Base-by-base conservation (phyloP, 2,329 filamentous ascomycete species). In the Sporothrix luriei region DNA sequence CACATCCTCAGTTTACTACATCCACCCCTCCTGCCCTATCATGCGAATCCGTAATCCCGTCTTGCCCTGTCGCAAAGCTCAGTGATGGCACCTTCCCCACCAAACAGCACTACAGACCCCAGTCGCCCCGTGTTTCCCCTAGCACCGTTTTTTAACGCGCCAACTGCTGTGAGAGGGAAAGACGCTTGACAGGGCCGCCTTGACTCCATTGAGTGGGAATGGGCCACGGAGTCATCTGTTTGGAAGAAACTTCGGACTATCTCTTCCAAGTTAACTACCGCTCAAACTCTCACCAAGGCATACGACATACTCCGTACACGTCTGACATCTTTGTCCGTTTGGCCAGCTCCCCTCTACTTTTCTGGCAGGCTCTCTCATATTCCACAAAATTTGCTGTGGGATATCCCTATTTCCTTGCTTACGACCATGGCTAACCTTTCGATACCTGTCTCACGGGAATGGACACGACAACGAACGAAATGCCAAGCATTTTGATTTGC, bases 51-150 rank as follows among this genome's bases (percentile, higher is more conserved):
- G 33, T 33, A 33, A 33, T 9, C 9, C 33, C 6, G 11, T 43
- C 19, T 59, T 10, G 14, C 43, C n/a, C 43, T 29, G 13, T 59
- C 19, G 26, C 19, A 59, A 11, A 11, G 13, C 6, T 11, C 54
- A 43, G 21, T 49, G 24, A 64, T 21, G 57, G 59, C 59, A 64
- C 52, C 29, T 68, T 51, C 66, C 66, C 65, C 65, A 40, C 48
- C 64, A 52, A 57, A 57, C 40, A 26, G 21, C 40, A 49, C 54
- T 33, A 55, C 19, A 26, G 24, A 49, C 52, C 52, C 52, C 66
- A 46, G 66, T n/a, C 55, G 55, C 66, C 66, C 54, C 66, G 54
- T 68, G 55, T 61, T 68, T 51, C 49, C 7, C 55, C 55, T 43
- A n/a, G n/a, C 57, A 62, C n/a, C 19, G 33, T 21, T 33, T n/a